These are phyloP conservation scores for Globisporangium radiosum DNA, from an alignment of 352 stramenopile species.

Conservation along the genomic window DNA sequence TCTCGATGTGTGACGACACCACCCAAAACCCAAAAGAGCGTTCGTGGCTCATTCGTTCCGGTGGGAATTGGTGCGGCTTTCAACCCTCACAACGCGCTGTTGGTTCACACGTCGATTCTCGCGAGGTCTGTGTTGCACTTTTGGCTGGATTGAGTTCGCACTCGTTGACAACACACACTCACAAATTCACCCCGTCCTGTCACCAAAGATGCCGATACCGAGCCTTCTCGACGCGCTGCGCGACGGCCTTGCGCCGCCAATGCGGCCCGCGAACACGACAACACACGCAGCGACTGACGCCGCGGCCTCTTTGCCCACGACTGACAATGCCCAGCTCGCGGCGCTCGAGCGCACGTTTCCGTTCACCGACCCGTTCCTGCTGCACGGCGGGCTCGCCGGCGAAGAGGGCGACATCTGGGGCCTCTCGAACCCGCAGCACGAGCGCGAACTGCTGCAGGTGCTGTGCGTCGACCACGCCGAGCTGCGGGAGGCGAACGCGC, in stretches of 20 bases:
- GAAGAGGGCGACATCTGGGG: conserved; percentile 19
- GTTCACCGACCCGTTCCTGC: conserved; percentile 35
- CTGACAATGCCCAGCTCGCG: not conserved
- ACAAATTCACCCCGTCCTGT: too few species aligned
- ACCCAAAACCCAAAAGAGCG: too few species aligned
- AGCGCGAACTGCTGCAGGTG: conserved; percentile 32
- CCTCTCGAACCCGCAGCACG: conserved; percentile 19
- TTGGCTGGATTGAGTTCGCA: too few species aligned
- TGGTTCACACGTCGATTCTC: too few species aligned
- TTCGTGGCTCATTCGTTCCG: too few species aligned
- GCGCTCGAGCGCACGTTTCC: conserved; percentile 11
- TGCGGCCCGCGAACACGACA: conserved; percentile 1
- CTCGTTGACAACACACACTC: too few species aligned
- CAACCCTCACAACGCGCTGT: too few species aligned
- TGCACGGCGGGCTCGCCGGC: conserved; percentile 14
- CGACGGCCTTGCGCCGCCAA: conserved; percentile 11
- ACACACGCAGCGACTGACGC: conserved; percentile 3
- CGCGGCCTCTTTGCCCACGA: too few species aligned
- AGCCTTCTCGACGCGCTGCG: conserved; percentile 26
- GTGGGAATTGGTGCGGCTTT: too few species aligned
- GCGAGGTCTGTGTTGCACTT: too few species aligned
- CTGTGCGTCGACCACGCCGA: conserved; percentile 54
- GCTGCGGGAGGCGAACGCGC: conserved; percentile 40
- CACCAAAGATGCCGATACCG: not conserved
- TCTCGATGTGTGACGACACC: too few species aligned